Conservation (phyloP, 345 rosid species). For the Populus simonii region DNA sequence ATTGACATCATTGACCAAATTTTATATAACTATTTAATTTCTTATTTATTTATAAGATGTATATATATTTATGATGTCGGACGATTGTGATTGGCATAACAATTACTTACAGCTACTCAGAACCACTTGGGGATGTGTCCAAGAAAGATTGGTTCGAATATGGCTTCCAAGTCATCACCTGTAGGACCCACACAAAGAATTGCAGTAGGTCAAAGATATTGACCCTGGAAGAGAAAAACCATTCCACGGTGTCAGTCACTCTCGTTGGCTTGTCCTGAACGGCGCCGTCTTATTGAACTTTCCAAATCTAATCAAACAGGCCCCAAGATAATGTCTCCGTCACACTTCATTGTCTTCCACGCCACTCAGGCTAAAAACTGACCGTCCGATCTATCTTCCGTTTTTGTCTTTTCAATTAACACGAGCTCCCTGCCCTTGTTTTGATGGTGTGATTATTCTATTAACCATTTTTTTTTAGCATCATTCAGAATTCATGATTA, state of each 20-base stretch:
- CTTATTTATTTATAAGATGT: neutral
- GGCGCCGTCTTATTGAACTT: slow-evolving; percentile 30
- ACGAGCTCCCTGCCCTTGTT: neutral
- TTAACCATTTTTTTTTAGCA: neutral
- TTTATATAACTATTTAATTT: no score
- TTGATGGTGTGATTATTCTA: neutral
- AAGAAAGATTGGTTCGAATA: neutral
- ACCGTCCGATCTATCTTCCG: slow-evolving; percentile 4
- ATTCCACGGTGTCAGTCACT: slow-evolving; percentile 2
- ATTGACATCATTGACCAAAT: no score
- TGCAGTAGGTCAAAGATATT: slow-evolving; percentile 13
- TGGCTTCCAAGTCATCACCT: neutral
- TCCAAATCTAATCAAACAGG: slow-evolving; percentile 4
- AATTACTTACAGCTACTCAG: neutral
- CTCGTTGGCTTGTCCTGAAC: slow-evolving; percentile 24
- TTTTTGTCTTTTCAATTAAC: neutral
- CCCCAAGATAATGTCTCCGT: slow-evolving; percentile 3
- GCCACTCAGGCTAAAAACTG: slow-evolving; percentile 20
- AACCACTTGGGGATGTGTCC: neutral
- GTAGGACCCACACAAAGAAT: neutral
- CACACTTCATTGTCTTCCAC: slow-evolving; percentile 17
- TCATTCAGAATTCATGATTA: neutral
- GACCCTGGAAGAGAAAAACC: slow-evolving; percentile 7
- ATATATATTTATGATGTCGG: neutral
- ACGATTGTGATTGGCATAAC: neutral